Evolutionary conservation across 352 stramenopile species (phyloP).

Genomic region (Pythium dissimile): DNA sequence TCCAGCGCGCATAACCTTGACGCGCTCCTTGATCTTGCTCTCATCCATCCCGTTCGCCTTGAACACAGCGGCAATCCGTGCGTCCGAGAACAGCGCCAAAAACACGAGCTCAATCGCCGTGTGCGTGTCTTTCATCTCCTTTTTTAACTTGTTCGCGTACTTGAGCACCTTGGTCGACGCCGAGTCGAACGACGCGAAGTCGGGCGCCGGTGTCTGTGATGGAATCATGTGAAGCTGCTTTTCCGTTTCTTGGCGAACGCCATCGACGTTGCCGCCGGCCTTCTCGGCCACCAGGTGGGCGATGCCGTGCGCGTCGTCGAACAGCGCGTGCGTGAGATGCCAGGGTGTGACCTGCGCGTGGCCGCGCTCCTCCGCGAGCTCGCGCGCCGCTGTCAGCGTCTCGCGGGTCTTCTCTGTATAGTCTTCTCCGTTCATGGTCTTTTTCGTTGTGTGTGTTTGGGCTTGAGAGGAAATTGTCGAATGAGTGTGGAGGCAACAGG

Average conservation of each 20-base stretch:
- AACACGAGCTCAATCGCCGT: slow-evolving; percentile 71
- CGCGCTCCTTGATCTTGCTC: slow-evolving; percentile 57
- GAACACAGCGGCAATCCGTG: slow-evolving; percentile 50
- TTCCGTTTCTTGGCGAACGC: slow-evolving; percentile 44
- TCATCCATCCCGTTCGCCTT: slow-evolving; percentile 66
- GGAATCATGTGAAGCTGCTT: slow-evolving; percentile 65
- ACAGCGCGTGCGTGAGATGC: slow-evolving; percentile 64
- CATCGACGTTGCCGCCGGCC: slow-evolving; percentile 43
- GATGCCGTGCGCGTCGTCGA: slow-evolving; percentile 59
- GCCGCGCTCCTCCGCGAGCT: slow-evolving; percentile 57
- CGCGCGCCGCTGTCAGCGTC: slow-evolving; percentile 42
- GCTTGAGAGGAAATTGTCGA: slow-evolving; percentile 15
- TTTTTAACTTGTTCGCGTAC: slow-evolving; percentile 74
- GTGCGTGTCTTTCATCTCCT: slow-evolving; percentile 81
- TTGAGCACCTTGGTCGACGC: slow-evolving; percentile 77
- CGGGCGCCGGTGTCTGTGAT: slow-evolving; percentile 66
- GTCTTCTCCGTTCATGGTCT: slow-evolving; percentile 70
- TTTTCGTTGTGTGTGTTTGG: slow-evolving; percentile 5
- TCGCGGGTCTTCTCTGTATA: slow-evolving; percentile 82
- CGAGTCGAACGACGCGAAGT: slow-evolving; percentile 56
- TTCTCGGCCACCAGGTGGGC: slow-evolving; percentile 48
- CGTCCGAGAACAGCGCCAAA: slow-evolving; percentile 66
- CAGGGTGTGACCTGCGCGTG: slow-evolving; percentile 76
- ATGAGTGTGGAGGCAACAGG: neutral
- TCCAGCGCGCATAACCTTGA: slow-evolving; percentile 57